Percentiles rank a stretch among this genome's conserved stretches.
These are phyloP conservation scores for Pneumocystis canis DNA, from an alignment of 1,139 yeast genomes.

Conservation along the genomic window DNA sequence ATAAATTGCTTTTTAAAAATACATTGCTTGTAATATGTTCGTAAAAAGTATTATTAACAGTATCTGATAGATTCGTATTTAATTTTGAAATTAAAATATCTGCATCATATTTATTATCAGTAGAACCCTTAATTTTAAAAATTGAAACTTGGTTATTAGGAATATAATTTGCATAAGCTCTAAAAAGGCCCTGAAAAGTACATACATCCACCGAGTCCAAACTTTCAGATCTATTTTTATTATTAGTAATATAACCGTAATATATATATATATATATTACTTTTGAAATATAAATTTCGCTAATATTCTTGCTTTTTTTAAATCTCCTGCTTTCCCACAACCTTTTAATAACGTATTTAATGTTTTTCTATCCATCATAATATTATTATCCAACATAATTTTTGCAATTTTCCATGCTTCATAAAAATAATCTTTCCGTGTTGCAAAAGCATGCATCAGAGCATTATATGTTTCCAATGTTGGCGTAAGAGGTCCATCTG, in stretches of 20 bases:
- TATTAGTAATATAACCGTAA: neutral
- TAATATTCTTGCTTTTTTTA: constrained; percentile 7
- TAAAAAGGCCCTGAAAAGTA: constrained; percentile 9
- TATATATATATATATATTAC: neutral
- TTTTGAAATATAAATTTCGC: constrained; percentile 4
- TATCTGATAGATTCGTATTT: neutral
- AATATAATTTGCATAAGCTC: constrained; percentile 8
- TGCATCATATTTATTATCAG: neutral
- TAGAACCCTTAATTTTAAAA: neutral
- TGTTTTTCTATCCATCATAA: constrained; percentile 7
- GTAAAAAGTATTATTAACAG: neutral
- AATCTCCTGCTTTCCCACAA: constrained; percentile 5
- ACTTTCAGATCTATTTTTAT: neutral
- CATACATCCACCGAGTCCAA: constrained; percentile 5
- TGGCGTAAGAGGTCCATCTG: constrained; percentile 5
- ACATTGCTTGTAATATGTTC: constrained; percentile 3
- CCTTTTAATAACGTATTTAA: constrained; percentile 9
- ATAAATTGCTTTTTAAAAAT: constrained; percentile 5
- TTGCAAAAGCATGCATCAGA: constrained; percentile 9
- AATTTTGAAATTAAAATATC: neutral
- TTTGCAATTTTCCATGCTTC: constrained; percentile 12
- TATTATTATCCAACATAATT: constrained; percentile 2
- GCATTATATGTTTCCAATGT: constrained; percentile 10
- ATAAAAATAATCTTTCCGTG: constrained; percentile 10
- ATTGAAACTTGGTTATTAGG: constrained; percentile 1